A percentile compares a stretch with the other conserved stretches of the same genome.
Evolutionary conservation across 768 basidiomycete species (phyloP).

Genomic region (Termitomyces heimii): DNA sequence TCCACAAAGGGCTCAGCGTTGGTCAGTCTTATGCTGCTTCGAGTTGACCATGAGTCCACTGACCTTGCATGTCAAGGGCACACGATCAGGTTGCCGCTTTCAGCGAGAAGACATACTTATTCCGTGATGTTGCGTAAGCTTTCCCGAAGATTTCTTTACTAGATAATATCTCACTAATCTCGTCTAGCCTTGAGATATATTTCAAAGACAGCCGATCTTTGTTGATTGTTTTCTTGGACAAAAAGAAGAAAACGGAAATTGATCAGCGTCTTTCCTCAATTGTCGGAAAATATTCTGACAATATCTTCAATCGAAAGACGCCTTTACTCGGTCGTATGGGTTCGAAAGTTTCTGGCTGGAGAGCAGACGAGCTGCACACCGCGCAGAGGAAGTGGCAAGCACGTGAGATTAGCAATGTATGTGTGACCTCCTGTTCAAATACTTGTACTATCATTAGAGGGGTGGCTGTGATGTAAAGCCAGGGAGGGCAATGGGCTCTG

Average conservation of each 20-base stretch:
- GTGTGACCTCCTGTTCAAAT: no score
- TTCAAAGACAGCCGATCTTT: conserved; percentile 90
- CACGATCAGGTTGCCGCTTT: conserved; percentile 74
- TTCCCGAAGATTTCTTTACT: neutral
- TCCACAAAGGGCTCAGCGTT: conserved; percentile 77
- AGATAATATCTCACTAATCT: neutral
- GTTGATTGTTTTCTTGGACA: conserved; percentile 74
- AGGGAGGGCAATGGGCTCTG: no score
- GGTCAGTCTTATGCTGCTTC: conserved; percentile 39
- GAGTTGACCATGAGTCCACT: neutral
- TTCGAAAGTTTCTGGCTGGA: conserved; percentile 44
- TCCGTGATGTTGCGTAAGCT: conserved; percentile 86
- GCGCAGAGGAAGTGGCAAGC: conserved; percentile 85
- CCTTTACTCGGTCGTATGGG: conserved; percentile 50
- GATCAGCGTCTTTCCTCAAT: conserved; percentile 47
- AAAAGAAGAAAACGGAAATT: conserved; percentile 54
- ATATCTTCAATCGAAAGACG: conserved; percentile 43
- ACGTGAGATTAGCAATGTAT: conserved; percentile 86
- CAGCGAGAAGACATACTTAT: conserved; percentile 80
- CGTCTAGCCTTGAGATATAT: conserved; percentile 76
- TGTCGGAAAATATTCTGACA: conserved; percentile 36
- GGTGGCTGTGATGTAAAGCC: no score
- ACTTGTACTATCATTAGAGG: no score
- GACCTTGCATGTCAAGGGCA: conserved; percentile 40
- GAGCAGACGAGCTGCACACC: conserved; percentile 54